phyloP scores from a whole-genome alignment of 2,329 filamentous ascomycete species.

The Tolypocladium ovalisporum region DNA sequence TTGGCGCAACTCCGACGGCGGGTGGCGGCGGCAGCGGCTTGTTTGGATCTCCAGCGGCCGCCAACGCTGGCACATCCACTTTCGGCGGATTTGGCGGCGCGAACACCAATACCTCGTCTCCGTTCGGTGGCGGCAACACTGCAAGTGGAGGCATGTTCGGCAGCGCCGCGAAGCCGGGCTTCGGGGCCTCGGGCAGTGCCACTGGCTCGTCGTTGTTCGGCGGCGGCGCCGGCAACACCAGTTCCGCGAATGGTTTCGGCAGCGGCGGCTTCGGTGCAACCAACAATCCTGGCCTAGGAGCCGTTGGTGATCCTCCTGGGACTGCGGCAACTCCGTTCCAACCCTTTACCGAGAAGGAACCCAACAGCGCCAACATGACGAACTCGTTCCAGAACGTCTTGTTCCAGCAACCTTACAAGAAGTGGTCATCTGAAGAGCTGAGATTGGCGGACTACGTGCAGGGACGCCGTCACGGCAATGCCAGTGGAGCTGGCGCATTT shows the following conservation, averaged over 20 bases:
- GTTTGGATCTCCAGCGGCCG: slow-evolving; percentile 31
- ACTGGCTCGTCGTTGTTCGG: slow-evolving; percentile 38
- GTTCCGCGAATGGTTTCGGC: slow-evolving; percentile 20
- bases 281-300: slow-evolving; percentile 40
- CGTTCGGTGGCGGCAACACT: slow-evolving; percentile 27
- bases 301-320: slow-evolving; percentile 51
- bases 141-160: slow-evolving; percentile 43
- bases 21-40: slow-evolving; percentile 28
- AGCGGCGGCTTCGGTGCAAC: slow-evolving; percentile 29
- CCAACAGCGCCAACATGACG: slow-evolving; percentile 36
- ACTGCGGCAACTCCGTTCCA: slow-evolving; percentile 61
- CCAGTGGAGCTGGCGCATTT: slow-evolving; percentile 75
- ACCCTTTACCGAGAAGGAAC: slow-evolving; percentile 64
- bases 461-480: slow-evolving; percentile 74
- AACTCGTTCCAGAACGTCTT: slow-evolving; percentile 70
- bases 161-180: slow-evolving; percentile 33
- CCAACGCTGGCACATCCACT: slow-evolving; percentile 23
- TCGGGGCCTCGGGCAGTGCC: slow-evolving; percentile 28
- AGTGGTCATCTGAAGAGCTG: slow-evolving; percentile 82
- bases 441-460: slow-evolving; percentile 80
- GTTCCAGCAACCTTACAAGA: slow-evolving; percentile 71
- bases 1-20: slow-evolving; percentile 31
- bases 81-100: slow-evolving; percentile 30
- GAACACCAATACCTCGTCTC: slow-evolving; percentile 20
- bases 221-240: slow-evolving; percentile 18